Evolutionary conservation across 2,329 filamentous ascomycete genomes (phyloP).

Genomic region (Aspergillus vadensis): DNA sequence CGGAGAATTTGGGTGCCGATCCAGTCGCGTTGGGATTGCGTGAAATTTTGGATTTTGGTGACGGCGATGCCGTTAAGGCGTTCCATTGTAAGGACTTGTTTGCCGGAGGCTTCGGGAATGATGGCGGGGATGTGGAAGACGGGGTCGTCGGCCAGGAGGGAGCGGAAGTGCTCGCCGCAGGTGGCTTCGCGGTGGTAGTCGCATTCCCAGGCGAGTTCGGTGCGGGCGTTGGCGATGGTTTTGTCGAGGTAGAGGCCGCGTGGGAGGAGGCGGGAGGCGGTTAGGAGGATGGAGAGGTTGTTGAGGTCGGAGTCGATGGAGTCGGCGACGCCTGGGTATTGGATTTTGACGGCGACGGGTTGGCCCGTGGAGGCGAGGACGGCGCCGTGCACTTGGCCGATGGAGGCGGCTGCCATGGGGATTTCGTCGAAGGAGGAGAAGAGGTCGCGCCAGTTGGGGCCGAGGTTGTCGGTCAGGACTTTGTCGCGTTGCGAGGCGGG

Average conservation of each 20-base stretch:
- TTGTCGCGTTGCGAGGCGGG: constrained; percentile 87
- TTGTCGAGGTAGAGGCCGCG: constrained; percentile 94
- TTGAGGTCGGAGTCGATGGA: constrained; percentile 96
- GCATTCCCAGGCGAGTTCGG: constrained; percentile 94
- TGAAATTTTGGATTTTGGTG: constrained; percentile 74
- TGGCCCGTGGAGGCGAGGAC: constrained; percentile 72
- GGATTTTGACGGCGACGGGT: constrained; percentile 89
- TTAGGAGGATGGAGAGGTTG: constrained; percentile 87
- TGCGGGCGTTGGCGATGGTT: constrained; percentile 92
- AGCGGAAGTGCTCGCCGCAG: constrained; percentile 73
- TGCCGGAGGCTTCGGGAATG: constrained; percentile 75
- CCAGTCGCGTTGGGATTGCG: constrained; percentile 87
- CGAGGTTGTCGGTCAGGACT: constrained; percentile 77
- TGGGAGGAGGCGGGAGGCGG: constrained; percentile 84
- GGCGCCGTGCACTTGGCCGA: constrained; percentile 92
- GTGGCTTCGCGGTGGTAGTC: constrained; percentile 89
- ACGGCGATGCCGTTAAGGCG: constrained; percentile 85
- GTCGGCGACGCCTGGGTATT: constrained; percentile 93
- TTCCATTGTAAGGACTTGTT: constrained; percentile 89
- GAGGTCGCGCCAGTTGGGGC: constrained; percentile 78
- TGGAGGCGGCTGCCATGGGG: constrained; percentile 92
- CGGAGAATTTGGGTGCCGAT: constrained; percentile 92
- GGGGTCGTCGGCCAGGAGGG: constrained; percentile 74
- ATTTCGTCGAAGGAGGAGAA: constrained; percentile 85
- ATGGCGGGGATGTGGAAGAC: constrained; percentile 80